Evolutionary conservation across 345 rosid species (phyloP).

Genomic region (Eucalyptus fibrosa): DNA sequence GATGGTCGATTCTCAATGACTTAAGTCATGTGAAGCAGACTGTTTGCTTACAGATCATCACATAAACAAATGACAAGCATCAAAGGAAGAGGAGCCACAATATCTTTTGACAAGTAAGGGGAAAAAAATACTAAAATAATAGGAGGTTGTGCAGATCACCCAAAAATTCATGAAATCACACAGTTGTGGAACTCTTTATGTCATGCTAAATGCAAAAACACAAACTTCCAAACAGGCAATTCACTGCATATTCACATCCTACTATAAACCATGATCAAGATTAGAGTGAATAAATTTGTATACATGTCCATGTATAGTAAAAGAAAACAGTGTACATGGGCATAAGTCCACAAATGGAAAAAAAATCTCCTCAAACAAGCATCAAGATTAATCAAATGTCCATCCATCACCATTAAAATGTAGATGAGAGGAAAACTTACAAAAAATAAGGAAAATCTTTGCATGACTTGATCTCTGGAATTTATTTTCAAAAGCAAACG

Average conservation of each 20-base stretch:
- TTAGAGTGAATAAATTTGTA: background rate
- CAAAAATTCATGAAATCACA: background rate
- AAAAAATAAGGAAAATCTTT: slow-evolving; percentile 76
- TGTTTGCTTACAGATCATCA: too few species aligned
- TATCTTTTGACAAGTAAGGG: background rate
- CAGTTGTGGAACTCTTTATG: background rate
- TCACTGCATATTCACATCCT: background rate
- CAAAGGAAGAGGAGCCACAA: background rate
- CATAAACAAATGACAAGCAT: background rate
- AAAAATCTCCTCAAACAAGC: background rate
- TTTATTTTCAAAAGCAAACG: slow-evolving; percentile 36
- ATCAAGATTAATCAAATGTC: background rate
- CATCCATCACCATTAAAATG: background rate
- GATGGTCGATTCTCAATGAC: background rate
- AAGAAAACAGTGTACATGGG: background rate
- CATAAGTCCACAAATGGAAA: background rate
- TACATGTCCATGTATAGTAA: background rate
- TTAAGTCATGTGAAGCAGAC: background rate
- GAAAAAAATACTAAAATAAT: background rate
- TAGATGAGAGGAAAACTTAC: slow-evolving; percentile 20
- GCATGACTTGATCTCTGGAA: slow-evolving; percentile 75
- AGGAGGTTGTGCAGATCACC: background rate
- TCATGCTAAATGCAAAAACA: background rate
- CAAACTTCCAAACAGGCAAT: background rate
- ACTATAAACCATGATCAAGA: background rate